Percentiles rank a stretch among this genome's conserved stretches.
These are phyloP conservation scores for Verruconis gallopava DNA, from an alignment of 2,329 filamentous ascomycete species.

Conservation along the genomic window DNA sequence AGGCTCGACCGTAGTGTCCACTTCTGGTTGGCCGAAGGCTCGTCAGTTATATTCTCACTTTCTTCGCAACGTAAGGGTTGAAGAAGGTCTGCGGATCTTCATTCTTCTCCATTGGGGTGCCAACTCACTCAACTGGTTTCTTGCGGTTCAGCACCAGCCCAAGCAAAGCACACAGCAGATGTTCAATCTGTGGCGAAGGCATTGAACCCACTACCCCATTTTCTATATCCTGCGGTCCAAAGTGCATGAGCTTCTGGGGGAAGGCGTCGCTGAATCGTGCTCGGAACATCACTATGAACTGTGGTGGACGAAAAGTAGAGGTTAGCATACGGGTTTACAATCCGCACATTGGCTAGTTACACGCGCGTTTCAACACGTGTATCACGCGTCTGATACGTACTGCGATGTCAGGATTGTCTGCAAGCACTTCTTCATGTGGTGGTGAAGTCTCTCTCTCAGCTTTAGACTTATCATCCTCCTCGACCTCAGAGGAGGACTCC, in stretches of 20 bases:
- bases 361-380: constrained; percentile 21
- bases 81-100: too few species aligned
- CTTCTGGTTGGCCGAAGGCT: constrained; percentile 42
- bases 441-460: constrained; percentile 77
- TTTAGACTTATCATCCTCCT: constrained; percentile 31
- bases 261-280: constrained; percentile 85
- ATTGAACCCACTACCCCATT: constrained; percentile 63
- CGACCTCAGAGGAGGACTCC: constrained; percentile 27
- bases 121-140: constrained; percentile 83
- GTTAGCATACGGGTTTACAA: constrained; percentile 19
- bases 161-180: constrained; percentile 78
- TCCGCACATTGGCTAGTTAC: constrained; percentile 13
- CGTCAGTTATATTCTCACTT: too few species aligned
- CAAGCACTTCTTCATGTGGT: constrained; percentile 77
- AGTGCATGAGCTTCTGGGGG: constrained; percentile 72
- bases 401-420: constrained; percentile 83
- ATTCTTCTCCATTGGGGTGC: too few species aligned
- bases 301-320: constrained; percentile 9
- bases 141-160: constrained; percentile 88
- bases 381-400: constrained; percentile 47
- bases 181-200: constrained; percentile 75
- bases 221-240: constrained; percentile 92
- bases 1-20: constrained; percentile 80
- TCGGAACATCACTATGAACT: constrained; percentile 99
- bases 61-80: too few species aligned